Conservation (phyloP, 805 yeast genomes). For the Candida tallmaniae region DNA sequence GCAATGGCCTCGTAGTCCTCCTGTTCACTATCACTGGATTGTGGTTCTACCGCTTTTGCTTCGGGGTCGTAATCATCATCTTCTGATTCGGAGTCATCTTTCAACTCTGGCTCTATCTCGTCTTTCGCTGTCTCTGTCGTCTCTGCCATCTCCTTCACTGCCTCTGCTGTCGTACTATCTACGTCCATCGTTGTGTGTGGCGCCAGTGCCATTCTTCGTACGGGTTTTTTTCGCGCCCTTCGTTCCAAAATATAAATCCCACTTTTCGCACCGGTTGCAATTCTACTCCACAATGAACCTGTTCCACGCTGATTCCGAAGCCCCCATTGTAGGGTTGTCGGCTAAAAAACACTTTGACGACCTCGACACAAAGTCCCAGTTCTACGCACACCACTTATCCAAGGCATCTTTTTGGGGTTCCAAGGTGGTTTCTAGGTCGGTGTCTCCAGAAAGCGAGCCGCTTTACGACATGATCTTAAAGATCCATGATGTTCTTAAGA, state of each 20-base stretch:
- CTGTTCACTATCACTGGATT: conserved; percentile 27
- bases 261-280: too few relatives aligned
- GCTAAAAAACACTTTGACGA: conserved; percentile 68
- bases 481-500: conserved; percentile 49
- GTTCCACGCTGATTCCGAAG: conserved; percentile 43
- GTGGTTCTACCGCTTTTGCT: conserved; percentile 16
- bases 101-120: conserved; percentile 13
- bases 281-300: too few relatives aligned
- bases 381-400: conserved; percentile 78
- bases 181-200: too few relatives aligned
- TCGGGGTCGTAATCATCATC: conserved; percentile 31
- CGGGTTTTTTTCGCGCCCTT: too few relatives aligned
- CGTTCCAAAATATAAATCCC: too few relatives aligned
- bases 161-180: too few relatives aligned
- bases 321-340: conserved; percentile 44
- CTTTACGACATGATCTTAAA: conserved; percentile 66
- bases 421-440: conserved; percentile 73
- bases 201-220: too few relatives aligned
- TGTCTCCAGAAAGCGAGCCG: conserved; percentile 73
- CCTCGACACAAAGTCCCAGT: conserved; percentile 54
- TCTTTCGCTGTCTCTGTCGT: not conserved
- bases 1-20: conserved; percentile 34
- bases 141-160: not conserved
- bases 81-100: conserved; percentile 22
- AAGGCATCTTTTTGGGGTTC: conserved; percentile 84